Evolutionary conservation across 176 grass and related monocot genomes (phyloP), one percentile per base, ranked within the genome.

Genomic region (Hyparrhenia diplandra): DNA sequence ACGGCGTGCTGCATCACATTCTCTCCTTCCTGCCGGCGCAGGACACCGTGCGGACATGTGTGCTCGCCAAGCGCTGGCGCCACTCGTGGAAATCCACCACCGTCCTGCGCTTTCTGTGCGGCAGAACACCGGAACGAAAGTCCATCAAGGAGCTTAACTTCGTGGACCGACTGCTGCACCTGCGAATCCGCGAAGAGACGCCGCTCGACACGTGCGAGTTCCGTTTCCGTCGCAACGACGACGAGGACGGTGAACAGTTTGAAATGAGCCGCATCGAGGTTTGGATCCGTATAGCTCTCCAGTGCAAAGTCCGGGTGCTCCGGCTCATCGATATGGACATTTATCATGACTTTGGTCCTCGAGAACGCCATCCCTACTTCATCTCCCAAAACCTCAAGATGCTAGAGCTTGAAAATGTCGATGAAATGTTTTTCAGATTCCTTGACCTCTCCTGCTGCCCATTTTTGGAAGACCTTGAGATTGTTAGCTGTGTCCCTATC

Each of bases 171-270:
- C 21, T 55, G 21, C 8, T 55, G 0, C 7, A 21, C 20, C 21
- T 55, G 8, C 8, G 8, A n/a, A 21, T 55, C 52, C 0, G 2
- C 52, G 20, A 2, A n/a, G 52, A 17, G 5, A 55, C 8, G 21
- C 21, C 2, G 52, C 8, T 55, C 20, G 8, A 55, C 1, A 55
- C 20, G 2, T 55, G 52, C 21, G 52, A 55, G 21, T 55, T 55
- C 52, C 52, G 52, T 55, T 2, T 55, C 31, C 31, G 31, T 32
- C 31, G 2, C 31, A 2, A 32, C 31, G 31, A 32, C 8, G 8
- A 0, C 0, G 1, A n/a, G n/a, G n/a, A 6, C 1, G 8, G 10
- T n/a, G 51, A 55, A 0, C 0, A 3, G 0, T 3, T 43, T 5
- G 52, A n/a, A 0, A 10, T 55, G 20, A 10, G 21, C 1, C 8